phyloP scores from a whole-genome alignment of 441 rosid genomes.

The Jatropha podagrica region DNA sequence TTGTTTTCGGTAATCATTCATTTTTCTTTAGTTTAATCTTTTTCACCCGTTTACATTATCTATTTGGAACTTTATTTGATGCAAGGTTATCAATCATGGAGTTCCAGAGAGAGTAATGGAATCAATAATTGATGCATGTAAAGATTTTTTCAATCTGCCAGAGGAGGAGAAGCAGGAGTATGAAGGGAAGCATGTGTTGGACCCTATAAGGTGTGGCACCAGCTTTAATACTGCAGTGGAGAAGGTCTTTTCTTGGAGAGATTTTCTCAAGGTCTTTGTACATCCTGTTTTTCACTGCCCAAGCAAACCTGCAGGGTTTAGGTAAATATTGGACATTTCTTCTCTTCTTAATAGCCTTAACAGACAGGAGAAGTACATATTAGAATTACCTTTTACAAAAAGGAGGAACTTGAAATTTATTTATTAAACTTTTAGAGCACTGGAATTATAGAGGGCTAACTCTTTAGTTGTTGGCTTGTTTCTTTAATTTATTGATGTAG shows the following conservation, averaged over 20 bases:
- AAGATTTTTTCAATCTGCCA: conserved; percentile 39
- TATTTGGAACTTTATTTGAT: neutral
- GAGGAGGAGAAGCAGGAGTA: conserved; percentile 51
- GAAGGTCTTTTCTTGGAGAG: conserved; percentile 45
- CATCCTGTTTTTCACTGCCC: conserved; percentile 50
- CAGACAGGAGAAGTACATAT: neutral
- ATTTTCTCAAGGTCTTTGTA: conserved; percentile 43
- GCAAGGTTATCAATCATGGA: conserved; percentile 52
- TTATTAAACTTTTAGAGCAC: too few species aligned
- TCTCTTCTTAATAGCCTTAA: neutral
- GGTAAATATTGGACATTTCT: conserved; percentile 26
- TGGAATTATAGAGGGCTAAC: neutral
- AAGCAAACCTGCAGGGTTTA: conserved; percentile 38
- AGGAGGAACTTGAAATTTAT: neutral
- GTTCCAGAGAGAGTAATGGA: conserved; percentile 40
- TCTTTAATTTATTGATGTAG: neutral
- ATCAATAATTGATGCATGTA: conserved; percentile 27
- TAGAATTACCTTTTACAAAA: neutral
- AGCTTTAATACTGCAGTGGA: conserved; percentile 53
- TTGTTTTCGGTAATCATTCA: neutral
- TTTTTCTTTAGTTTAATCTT: neutral
- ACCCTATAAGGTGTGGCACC: conserved; percentile 53
- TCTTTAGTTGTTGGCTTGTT: neutral
- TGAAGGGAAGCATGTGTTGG: conserved; percentile 46
- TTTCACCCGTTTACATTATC: neutral